These are phyloP conservation scores for Camellia japonica DNA, from an alignment of 148 eudicot genomes.

Conservation along the genomic window DNA sequence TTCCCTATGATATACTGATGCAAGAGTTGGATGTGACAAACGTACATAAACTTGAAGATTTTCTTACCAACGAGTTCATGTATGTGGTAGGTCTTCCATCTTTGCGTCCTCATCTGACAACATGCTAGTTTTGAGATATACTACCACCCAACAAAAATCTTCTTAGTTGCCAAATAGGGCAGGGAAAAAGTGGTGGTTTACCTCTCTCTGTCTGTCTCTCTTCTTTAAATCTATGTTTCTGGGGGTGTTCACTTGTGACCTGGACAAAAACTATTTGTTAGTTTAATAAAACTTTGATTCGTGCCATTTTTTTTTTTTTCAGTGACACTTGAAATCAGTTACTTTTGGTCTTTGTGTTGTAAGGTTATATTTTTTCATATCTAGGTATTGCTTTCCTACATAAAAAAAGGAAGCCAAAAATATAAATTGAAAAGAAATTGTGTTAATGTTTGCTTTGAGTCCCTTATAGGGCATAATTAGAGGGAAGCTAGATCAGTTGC, in stretches of 20 bases:
- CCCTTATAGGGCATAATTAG: constrained; percentile 77
- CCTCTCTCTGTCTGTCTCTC: not conserved
- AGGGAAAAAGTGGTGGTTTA: not conserved
- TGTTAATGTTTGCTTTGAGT: constrained; percentile 5
- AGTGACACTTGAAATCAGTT: not conserved
- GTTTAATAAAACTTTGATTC: not conserved
- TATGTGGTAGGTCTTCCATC: constrained; percentile 67
- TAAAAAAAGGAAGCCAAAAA: not conserved
- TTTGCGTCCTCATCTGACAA: not conserved
- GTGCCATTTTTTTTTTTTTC: not conserved
- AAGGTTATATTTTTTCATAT: not conserved
- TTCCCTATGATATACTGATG: constrained; percentile 83
- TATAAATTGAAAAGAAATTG: not conserved
- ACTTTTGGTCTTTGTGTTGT: not conserved
- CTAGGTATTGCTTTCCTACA: not conserved
- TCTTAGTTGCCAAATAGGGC: not conserved
- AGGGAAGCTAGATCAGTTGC: constrained; percentile 92
- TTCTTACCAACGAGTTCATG: constrained; percentile 96
- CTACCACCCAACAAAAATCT: not conserved
- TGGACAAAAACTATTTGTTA: not conserved
- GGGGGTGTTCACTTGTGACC: not conserved
- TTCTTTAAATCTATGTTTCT: no score
- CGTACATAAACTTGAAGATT: constrained; percentile 97
- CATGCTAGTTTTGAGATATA: not conserved
- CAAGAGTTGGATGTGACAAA: constrained; percentile 82